Base-by-base conservation (phyloP, 495 filamentous ascomycete genomes). In the Aspergillus olivimuriae region DNA sequence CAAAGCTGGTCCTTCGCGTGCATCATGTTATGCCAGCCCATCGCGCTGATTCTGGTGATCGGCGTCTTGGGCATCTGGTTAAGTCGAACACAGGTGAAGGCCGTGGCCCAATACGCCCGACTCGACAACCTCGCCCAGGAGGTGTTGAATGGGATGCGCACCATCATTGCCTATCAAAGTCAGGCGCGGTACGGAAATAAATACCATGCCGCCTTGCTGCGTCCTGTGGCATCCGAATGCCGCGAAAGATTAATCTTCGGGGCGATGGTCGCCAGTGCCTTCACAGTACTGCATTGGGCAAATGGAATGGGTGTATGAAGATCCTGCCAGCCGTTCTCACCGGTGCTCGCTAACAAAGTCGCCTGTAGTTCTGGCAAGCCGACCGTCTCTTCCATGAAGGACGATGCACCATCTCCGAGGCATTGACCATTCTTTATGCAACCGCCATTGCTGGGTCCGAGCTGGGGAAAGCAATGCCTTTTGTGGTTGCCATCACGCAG, bases 51-150 rank as follows among this genome's bases (percentile, higher is more conserved):
- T 32, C 7, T 34, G n/a, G 9, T 47, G 11, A 35, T 52, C 6
- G 44, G 43, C 2, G 15, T 20, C 3, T 16, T 52, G 39, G 49
- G 44, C 8, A 39, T n/a, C 19, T 44, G 39, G 23, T 10, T 51
- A 14, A 43, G 49, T 18, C 14, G 2, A 10, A 36, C 35, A 10
- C 49, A 52, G 44, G 83, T 78, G 56, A 56, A 74, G 40, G 80
- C 82, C 30, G 68, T 89, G 28, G 66, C 77, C 33, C 72, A 83
- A 0, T 87, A 87, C 53, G 86, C 81, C n/a, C 61, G 76, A 24
- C 87, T 85, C 46, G 86, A 86, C 28, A 84, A 81, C 0, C 71
- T 94, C 14, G 87, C 83, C 3, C 87, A 91, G 55, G 87, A 92
- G 58, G 87, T 89, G 47, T 74, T 92, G 46, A 84, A 79, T 49